Base-by-base conservation (phyloP, 1,284 basidiomycete species). In the Leccinum olivaceoglutinosum region DNA sequence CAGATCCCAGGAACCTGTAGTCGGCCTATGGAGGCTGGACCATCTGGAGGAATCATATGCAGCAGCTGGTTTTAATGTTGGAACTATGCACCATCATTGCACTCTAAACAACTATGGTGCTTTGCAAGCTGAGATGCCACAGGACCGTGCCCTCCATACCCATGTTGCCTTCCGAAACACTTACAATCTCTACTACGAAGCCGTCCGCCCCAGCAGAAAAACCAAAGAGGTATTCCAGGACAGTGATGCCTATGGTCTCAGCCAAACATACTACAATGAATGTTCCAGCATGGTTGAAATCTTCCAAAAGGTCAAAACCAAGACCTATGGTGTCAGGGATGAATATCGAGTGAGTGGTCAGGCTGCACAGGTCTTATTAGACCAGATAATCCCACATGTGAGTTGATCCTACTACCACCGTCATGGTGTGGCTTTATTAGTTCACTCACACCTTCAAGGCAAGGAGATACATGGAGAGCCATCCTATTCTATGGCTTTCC, bases 151-250 rank as follows among this genome's bases (percentile, higher is more conserved):
- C 8, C 44, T 46, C n/a, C 44, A 46, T 10, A 59, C 61, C 0
- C 67, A 70, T 6, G 11, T 69, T 0, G 21, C 55, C 1, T 70
- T 66, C 18, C 5, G 57, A 14, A 67, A 12, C 4, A 59, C 64
- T 0, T 69, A 70, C 56, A 68, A 66, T 3, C 60, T 68, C 8
- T 57, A 54, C 3, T 68, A 66, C 32, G 44, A 68, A 21, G 63
- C 54, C 0, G 12, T 70, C 0, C 4, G 29, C 1, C 41, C 64
- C 5, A 59, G 16, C 39, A 59, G 32, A 34, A 34, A 34, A 34
- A 34, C 32, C 32, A 34, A 34, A 34, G 32, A 34, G 32, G 32
- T 34, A 34, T 34, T 34, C 32, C 32, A 34, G 32, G 32, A 70
- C 38, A 67, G 53, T 12, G 58, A 70, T 61, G 69, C 67, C 1